Evolutionary conservation across 2,329 filamentous ascomycete species (phyloP).

Genomic region (Bisporella sp.): DNA sequence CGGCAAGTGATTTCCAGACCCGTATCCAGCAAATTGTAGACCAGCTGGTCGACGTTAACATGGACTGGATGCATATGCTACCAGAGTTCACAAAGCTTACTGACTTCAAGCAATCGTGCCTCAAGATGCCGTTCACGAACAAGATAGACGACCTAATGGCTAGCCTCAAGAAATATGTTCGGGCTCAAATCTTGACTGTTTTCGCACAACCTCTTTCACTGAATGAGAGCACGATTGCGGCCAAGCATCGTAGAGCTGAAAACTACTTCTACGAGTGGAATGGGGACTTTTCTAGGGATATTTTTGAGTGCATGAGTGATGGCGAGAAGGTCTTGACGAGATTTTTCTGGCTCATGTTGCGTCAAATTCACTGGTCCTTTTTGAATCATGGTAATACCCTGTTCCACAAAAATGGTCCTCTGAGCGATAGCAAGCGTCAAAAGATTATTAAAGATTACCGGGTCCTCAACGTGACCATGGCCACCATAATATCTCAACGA

Average conservation of each 20-base stretch:
- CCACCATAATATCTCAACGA: background rate
- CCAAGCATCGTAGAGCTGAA: constrained; percentile 8
- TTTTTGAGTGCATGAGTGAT: constrained; percentile 13
- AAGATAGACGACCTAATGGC: background rate
- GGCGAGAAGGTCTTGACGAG: constrained; percentile 25
- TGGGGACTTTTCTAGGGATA: constrained; percentile 2
- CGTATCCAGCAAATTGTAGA: constrained; percentile 33
- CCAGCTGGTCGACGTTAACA: constrained; percentile 27
- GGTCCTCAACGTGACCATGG: background rate
- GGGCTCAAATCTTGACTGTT: background rate
- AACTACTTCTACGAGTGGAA: constrained; percentile 1
- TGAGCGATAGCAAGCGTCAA: background rate
- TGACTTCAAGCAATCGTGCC: too few relatives aligned
- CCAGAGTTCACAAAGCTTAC: constrained; percentile 25
- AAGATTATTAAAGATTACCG: too few relatives aligned
- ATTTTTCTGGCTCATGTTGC: constrained; percentile 23
- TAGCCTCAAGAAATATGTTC: constrained; percentile 3
- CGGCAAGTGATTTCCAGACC: constrained; percentile 44
- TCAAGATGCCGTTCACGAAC: too few relatives aligned
- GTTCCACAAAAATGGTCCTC: background rate
- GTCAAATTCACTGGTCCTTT: constrained; percentile 3
- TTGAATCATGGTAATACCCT: background rate
- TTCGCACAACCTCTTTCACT: background rate
- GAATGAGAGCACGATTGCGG: background rate
- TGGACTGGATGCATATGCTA: constrained; percentile 32